Evolutionary conservation across 208 protist species (phyloP), one percentile per base, ranked within the genome.

Genomic region (Leishmania tarentolae): DNA sequence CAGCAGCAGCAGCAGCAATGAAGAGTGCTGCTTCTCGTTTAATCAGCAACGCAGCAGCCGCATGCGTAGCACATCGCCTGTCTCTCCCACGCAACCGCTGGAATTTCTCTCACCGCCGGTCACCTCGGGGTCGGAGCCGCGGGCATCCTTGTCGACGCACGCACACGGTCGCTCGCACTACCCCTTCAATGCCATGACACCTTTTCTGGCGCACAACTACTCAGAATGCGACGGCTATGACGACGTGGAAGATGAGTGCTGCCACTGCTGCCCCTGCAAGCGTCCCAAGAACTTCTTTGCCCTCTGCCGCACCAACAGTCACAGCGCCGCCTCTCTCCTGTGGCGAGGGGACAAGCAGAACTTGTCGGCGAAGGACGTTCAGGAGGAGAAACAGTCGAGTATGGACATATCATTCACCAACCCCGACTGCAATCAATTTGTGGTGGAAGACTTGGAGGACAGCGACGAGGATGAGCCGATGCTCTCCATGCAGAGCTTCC

Each of bases 401-500:
- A 44, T 31, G 17, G 72, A 15, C 72, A 61, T n/a, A 6, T 44
- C 72, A 31, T 13, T 15, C 72, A 31, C 46, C 44, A 61, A 63
- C 50, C 17, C 72, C 15, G 35, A 53, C 11, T 35, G 8, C 52
- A 61, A n/a, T 35, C 21, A 50, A 17, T 47, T 79, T 61, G 53
- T 76, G 65, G 42, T 87, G 37, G 76, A 87, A 19, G 80, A 87
- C 69, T 72, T 81, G 37, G 84, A 85, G 59, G 61, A 56, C 46
- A 65, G 52, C 78, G 85, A 86, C 57, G 84, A 87, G 4, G 90
- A 92, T 37, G 90, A 90, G 59, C 83, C 87, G 50, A 65, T 82
- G 50, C 65, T 94, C 70, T 94, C 88, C 28, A 87, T 91, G 69
- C 80, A 87, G 57, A 88, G 79, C 73, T 91, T 94, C 50, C 82